Conservation (phyloP, 1,284 basidiomycete genomes). For the Tilletia caries region DNA sequence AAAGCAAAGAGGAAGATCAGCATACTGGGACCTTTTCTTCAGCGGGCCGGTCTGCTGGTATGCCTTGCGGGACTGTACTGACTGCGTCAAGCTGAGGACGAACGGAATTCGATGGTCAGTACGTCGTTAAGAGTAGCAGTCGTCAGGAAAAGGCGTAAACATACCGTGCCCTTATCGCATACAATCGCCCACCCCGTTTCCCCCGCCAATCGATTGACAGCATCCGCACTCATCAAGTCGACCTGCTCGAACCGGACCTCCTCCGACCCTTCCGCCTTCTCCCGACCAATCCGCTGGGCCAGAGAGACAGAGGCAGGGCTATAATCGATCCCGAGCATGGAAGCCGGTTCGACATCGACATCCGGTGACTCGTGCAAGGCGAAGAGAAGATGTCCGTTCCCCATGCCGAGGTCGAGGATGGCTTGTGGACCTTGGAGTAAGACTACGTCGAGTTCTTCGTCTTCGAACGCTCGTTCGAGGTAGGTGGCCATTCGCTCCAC, state of each 20-base stretch:
- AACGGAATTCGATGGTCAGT: no score
- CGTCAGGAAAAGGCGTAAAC: neutral
- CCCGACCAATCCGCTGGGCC: slow-evolving; percentile 36
- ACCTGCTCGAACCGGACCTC: slow-evolving; percentile 44
- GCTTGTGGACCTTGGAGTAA: slow-evolving; percentile 16
- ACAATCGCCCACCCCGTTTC: slow-evolving; percentile 50
- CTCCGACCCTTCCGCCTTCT: slow-evolving; percentile 32
- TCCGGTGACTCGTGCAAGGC: slow-evolving; percentile 61
- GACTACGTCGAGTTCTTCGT: neutral
- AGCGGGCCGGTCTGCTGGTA: no score
- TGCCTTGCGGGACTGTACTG: neutral
- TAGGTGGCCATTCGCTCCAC: slow-evolving; percentile 69
- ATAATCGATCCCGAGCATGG: slow-evolving; percentile 76
- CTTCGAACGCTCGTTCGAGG: slow-evolving; percentile 22
- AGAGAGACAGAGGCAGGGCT: slow-evolving; percentile 67
- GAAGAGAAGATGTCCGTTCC: slow-evolving; percentile 79
- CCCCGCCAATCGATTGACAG: slow-evolving; percentile 18
- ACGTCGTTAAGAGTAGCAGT: no score
- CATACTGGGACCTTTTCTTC: neutral
- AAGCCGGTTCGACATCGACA: slow-evolving; percentile 63
- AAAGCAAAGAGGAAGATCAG: neutral
- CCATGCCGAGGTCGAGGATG: slow-evolving; percentile 64
- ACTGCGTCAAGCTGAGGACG: slow-evolving; percentile 73
- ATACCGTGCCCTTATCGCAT: slow-evolving; percentile 52
- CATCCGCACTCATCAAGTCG: slow-evolving; percentile 45